Evolutionary conservation across 2,329 filamentous ascomycete species (phyloP), one percentile per base, ranked within the genome.

Genomic region (Pseudogymnoascus sp.): DNA sequence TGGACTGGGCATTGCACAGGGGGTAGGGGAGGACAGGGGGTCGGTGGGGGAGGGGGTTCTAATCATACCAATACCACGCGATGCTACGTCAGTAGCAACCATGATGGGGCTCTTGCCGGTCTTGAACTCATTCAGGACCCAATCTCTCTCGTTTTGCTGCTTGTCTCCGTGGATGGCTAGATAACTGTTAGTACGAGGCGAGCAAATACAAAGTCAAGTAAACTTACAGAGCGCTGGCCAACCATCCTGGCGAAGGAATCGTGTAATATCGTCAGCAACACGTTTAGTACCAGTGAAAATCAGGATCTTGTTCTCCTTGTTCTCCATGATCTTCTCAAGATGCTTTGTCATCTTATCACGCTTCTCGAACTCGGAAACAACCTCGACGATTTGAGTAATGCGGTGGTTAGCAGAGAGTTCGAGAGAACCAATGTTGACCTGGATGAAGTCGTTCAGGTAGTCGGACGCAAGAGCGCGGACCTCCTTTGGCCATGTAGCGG

Each of bases 31-130:
- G 42, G 21, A 29, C 16, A 11, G 31, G 68, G 67, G 69, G 72
- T 73, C 73, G 69, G 73, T 73, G 73, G 71, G 74, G 74, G 78
- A 77, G 75, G 80, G 78, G 77, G 79, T 80, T 80, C 83, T 81
- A 86, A 89, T 93, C 92, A 96, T 96, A 97, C 95, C 95, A 81
- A 99, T 97, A 91, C 95, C 95, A 93, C 95, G 95, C 76, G 95
- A 97, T 81, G 95, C 95, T 80, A 99, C 95, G 76, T 97, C 95
- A 70, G 95, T 99, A 81, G 95, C 95, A 81, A 99, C 95, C 93
- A 99, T 96, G 86, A 99, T 96, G 76, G 95, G 95, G 81, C 92
- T 96, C 84, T 97, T 97, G 80, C 92, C 93, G 69, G 90, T 91
- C 87, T 97, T 99, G 87, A 99, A 99, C 79, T 97, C 93, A 78